A percentile compares a stretch with the other conserved stretches of the same genome.
Conservation (phyloP, 176 grass and related monocot species). For the Cocos nucifera region DNA sequence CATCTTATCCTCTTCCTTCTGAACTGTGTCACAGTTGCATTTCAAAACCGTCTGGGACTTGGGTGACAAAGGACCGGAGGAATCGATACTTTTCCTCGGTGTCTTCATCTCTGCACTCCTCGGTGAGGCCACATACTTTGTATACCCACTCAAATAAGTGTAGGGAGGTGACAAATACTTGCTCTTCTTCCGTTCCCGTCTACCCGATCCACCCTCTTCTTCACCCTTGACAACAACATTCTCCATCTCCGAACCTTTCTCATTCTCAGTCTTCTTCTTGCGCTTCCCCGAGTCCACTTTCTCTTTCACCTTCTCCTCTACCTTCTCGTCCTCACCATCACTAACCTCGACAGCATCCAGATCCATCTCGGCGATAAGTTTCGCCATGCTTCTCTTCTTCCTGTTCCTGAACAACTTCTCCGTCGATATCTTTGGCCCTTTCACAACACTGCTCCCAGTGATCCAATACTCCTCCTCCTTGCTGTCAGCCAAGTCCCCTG, state of each 20-base stretch:
- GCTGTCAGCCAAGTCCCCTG: too few species aligned
- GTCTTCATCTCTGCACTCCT: slow-evolving; percentile 13
- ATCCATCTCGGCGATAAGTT: slow-evolving; percentile 27
- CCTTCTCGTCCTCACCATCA: slow-evolving; percentile 23
- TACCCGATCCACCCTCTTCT: slow-evolving; percentile 11
- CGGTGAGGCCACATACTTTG: slow-evolving; percentile 1
- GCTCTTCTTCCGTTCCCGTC: slow-evolving; percentile 23
- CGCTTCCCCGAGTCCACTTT: slow-evolving; percentile 11
- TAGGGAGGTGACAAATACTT: slow-evolving; percentile 25
- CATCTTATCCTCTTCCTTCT: slow-evolving; percentile 15
- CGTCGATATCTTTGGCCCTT: not conserved
- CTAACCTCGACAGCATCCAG: slow-evolving; percentile 26
- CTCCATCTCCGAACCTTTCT: not conserved
- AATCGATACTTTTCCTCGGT: not conserved
- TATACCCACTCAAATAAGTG: slow-evolving; percentile 4
- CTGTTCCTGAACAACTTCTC: not conserved
- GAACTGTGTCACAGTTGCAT: slow-evolving; percentile 1
- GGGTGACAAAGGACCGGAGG: not conserved
- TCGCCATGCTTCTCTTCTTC: slow-evolving; percentile 24
- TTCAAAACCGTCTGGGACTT: not conserved
- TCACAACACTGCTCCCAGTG: too few species aligned
- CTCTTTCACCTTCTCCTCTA: not conserved
- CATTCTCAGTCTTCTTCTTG: slow-evolving; percentile 6
- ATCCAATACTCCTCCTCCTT: too few species aligned
- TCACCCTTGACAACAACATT: not conserved